Percentiles rank a stretch among this genome's conserved stretches.
Evolutionary conservation across 1,139 yeast species (phyloP).

Genomic region (Pichia sp.): DNA sequence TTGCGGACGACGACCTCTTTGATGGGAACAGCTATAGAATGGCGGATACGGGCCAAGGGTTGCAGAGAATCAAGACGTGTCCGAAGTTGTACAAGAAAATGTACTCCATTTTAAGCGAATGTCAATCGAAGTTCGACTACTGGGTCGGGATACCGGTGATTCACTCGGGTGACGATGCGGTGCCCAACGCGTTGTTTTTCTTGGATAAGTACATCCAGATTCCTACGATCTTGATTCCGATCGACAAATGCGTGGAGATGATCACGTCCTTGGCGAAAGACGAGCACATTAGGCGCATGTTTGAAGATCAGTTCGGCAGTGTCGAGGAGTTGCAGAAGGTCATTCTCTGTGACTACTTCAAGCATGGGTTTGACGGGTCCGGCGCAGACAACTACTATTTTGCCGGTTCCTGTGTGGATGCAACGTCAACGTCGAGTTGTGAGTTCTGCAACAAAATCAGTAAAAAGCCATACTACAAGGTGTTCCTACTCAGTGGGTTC

Average conservation of each 20-base stretch:
- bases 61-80: slow-evolving; percentile 66
- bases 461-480: slow-evolving; percentile 58
- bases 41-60: slow-evolving; percentile 73
- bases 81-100: slow-evolving; percentile 62
- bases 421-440: slow-evolving; percentile 74
- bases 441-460: slow-evolving; percentile 68
- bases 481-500: slow-evolving; percentile 61
- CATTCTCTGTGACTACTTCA: slow-evolving; percentile 62
- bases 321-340: slow-evolving; percentile 46
- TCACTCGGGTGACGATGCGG: slow-evolving; percentile 74
- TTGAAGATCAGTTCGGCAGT: slow-evolving; percentile 51
- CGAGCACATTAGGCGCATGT: slow-evolving; percentile 44
- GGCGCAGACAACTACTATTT: slow-evolving; percentile 77
- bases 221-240: slow-evolving; percentile 66
- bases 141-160: slow-evolving; percentile 79
- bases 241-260: slow-evolving; percentile 50
- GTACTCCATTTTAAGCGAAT: slow-evolving; percentile 59
- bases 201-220: slow-evolving; percentile 72
- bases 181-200: slow-evolving; percentile 71
- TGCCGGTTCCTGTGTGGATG: slow-evolving; percentile 79
- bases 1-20: slow-evolving; percentile 65
- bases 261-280: slow-evolving; percentile 50
- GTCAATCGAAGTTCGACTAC: slow-evolving; percentile 53
- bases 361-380: slow-evolving; percentile 71
- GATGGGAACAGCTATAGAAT: slow-evolving; percentile 47